A percentile compares a stretch with the other conserved stretches of the same genome.
Evolutionary conservation across 2,329 filamentous ascomycete species (phyloP).

Genomic region (Fusarium proliferatum): DNA sequence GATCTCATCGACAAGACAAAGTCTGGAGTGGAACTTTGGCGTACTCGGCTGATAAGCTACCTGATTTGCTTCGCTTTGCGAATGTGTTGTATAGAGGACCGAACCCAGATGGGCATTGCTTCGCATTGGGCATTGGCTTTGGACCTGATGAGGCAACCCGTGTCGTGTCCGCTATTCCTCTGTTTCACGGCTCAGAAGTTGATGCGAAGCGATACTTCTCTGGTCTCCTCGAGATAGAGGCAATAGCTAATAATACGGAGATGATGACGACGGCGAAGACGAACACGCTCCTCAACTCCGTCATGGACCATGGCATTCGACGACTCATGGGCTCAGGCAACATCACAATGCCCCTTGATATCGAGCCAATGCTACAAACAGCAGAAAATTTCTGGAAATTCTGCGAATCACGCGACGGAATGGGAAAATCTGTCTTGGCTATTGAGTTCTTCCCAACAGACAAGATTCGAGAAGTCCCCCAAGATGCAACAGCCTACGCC

Average conservation of each 20-base stretch:
- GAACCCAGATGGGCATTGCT: conserved; percentile 36
- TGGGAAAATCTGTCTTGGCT: conserved; percentile 42
- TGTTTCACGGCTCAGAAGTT: conserved; percentile 33
- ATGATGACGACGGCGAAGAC: conserved; percentile 38
- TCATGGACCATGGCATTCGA: conserved; percentile 41
- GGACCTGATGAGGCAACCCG: conserved; percentile 24
- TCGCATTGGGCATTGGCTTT: conserved; percentile 41
- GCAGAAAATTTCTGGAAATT: conserved; percentile 45
- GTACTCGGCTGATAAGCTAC: conserved; percentile 41
- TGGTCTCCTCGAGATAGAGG: conserved; percentile 21
- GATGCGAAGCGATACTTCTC: conserved; percentile 39
- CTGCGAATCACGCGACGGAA: conserved; percentile 33
- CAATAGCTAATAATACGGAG: conserved; percentile 12
- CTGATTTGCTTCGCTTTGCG: conserved; percentile 38
- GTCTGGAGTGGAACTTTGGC: conserved; percentile 48
- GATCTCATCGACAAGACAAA: conserved; percentile 44
- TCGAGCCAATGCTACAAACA: conserved; percentile 44
- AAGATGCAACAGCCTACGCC: conserved; percentile 56
- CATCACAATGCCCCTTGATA: conserved; percentile 50
- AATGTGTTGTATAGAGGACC: conserved; percentile 38
- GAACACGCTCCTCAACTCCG: conserved; percentile 42
- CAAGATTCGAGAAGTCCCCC: conserved; percentile 51
- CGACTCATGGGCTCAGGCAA: conserved; percentile 44
- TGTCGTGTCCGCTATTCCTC: conserved; percentile 35
- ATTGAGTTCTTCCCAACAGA: conserved; percentile 57